phyloP scores from a whole-genome alignment of 805 yeast genomes.

The Teunomyces stri region DNA sequence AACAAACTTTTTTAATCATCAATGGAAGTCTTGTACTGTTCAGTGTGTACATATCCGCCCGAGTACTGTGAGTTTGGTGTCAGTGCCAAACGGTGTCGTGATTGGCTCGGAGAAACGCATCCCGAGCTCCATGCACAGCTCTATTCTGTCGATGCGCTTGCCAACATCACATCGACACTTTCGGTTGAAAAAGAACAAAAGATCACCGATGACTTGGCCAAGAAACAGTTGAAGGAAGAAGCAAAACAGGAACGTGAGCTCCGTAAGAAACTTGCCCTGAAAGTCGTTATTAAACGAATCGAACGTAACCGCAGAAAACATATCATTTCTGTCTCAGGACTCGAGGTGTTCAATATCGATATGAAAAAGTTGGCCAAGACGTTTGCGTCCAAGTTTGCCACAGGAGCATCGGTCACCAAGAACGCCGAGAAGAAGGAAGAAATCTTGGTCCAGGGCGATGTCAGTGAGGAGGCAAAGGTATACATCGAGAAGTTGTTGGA shows the following conservation, averaged over 20 bases:
- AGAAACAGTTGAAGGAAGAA: slow-evolving; percentile 82
- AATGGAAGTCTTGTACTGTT: slow-evolving; percentile 59
- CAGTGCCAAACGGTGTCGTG: slow-evolving; percentile 74
- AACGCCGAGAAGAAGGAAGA: slow-evolving; percentile 91
- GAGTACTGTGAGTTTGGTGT: slow-evolving; percentile 93
- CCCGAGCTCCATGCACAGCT: slow-evolving; percentile 54
- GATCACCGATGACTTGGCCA: slow-evolving; percentile 76
- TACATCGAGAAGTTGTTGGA: slow-evolving; percentile 67
- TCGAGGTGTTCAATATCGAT: slow-evolving; percentile 86
- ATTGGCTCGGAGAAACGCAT: slow-evolving; percentile 68
- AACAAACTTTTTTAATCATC: neutral
- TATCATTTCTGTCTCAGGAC: slow-evolving; percentile 80
- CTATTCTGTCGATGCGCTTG: slow-evolving; percentile 59
- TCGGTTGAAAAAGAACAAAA: slow-evolving; percentile 78
- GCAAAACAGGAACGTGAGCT: slow-evolving; percentile 81
- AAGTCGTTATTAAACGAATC: slow-evolving; percentile 78
- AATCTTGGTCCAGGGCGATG: slow-evolving; percentile 90
- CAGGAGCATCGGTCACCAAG: slow-evolving; percentile 91
- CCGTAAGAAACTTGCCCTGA: slow-evolving; percentile 73
- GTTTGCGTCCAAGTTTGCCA: slow-evolving; percentile 91
- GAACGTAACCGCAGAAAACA: slow-evolving; percentile 89
- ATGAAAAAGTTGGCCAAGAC: slow-evolving; percentile 88
- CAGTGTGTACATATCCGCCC: slow-evolving; percentile 79
- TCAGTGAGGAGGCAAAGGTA: slow-evolving; percentile 83
- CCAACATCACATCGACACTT: slow-evolving; percentile 57